A percentile compares a stretch with the other conserved stretches of the same genome.
Evolutionary conservation across 441 rosid genomes (phyloP).

Genomic region (Mallotus repandus): DNA sequence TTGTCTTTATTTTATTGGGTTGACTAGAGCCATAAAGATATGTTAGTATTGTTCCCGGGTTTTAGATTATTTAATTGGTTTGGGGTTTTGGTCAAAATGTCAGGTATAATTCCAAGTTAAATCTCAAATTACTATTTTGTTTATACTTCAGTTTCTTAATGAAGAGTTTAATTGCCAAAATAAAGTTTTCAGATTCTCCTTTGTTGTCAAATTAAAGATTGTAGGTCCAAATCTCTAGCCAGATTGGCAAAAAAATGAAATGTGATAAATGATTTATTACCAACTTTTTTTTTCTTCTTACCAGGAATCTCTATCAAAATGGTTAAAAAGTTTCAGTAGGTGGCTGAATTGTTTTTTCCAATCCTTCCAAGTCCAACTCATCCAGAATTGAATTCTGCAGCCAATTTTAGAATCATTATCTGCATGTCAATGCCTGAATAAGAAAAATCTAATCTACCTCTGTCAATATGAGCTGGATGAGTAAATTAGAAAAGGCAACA

Average conservation of each 20-base stretch:
- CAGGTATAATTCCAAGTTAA: constrained; percentile 15
- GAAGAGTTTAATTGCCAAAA: neutral
- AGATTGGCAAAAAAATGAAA: neutral
- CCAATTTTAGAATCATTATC: constrained; percentile 5
- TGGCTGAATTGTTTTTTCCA: neutral
- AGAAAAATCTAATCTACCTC: neutral
- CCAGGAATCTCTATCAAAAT: neutral
- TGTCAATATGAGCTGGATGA: constrained; percentile 21
- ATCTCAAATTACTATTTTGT: neutral
- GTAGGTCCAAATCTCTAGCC: constrained; percentile 1
- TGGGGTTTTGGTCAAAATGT: constrained; percentile 23
- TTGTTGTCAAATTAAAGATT: neutral
- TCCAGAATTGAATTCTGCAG: neutral
- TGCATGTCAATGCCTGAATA: neutral
- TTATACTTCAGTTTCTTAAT: neutral
- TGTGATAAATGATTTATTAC: no score
- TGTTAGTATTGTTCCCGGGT: neutral
- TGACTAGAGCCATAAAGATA: neutral
- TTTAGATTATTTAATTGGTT: constrained; percentile 2
- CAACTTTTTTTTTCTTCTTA: neutral
- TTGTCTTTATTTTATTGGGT: neutral
- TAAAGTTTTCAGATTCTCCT: neutral
- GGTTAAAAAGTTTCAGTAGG: constrained; percentile 6
- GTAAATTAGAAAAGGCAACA: constrained; percentile 6
- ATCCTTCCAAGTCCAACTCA: neutral